Evolutionary conservation across 169 alveolate genomes (phyloP).

Genomic region (Haemoproteus tartakovskyi): DNA sequence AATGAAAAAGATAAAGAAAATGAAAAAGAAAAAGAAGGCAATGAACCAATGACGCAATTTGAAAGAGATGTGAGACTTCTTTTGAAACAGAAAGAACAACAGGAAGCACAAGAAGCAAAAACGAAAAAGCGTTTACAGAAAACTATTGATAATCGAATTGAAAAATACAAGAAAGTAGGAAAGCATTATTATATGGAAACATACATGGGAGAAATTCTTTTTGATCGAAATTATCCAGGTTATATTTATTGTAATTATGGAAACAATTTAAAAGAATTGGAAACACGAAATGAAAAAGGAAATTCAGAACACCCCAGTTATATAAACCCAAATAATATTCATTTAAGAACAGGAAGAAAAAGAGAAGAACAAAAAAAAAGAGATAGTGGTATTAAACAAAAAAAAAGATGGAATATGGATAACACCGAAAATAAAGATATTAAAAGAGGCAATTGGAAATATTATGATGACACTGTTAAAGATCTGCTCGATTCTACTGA

Average conservation of each 20-base stretch:
- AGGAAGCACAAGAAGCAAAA: background rate
- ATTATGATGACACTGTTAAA: constrained; percentile 66
- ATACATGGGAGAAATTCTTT: constrained; percentile 26
- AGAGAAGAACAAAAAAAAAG: constrained; percentile 72
- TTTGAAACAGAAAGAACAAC: background rate
- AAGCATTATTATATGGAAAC: constrained; percentile 36
- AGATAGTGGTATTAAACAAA: constrained; percentile 75
- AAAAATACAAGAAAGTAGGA: constrained; percentile 55
- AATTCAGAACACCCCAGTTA: constrained; percentile 70
- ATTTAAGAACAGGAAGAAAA: constrained; percentile 76
- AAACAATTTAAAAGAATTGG: constrained; percentile 35
- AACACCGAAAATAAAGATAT: constrained; percentile 75
- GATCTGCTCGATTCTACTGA: constrained; percentile 58
- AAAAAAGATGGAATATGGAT: constrained; percentile 75
- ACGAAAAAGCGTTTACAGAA: background rate
- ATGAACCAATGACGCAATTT: background rate
- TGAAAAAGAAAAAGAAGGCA: background rate
- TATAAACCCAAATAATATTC: constrained; percentile 75
- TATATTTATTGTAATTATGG: constrained; percentile 56
- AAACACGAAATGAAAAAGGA: constrained; percentile 32
- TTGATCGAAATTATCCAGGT: constrained; percentile 60
- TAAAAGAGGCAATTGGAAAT: constrained; percentile 77
- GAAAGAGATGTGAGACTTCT: constrained; percentile 1
- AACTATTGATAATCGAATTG: constrained; percentile 16
- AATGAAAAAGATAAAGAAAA: background rate